Conservation (phyloP, 495 filamentous ascomycete genomes). For the Xylaria sp. region DNA sequence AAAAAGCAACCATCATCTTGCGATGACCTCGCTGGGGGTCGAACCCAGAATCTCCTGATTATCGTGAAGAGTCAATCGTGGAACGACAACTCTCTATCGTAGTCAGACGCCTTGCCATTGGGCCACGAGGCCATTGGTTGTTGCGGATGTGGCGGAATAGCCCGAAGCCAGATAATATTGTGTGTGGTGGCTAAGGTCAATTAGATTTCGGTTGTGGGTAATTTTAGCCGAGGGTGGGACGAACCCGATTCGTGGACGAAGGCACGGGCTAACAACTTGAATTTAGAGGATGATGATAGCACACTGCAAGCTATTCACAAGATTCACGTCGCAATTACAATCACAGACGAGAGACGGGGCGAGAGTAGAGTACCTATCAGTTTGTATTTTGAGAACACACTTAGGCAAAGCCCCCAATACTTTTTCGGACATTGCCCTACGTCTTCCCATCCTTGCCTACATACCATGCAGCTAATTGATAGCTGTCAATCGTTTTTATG, state of each 20-base stretch:
- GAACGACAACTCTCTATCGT: not conserved
- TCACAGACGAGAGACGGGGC: not conserved
- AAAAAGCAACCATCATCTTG: not conserved
- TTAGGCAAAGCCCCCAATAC: not conserved
- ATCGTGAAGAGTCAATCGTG: not conserved
- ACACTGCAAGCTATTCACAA: not conserved
- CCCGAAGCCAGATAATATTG: not conserved
- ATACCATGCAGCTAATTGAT: constrained; percentile 4
- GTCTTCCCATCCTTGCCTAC: not conserved
- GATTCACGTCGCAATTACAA: not conserved
- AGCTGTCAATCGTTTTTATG: not conserved
- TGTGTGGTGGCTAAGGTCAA: no score
- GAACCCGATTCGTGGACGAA: not conserved
- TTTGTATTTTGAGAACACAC: constrained; percentile 1
- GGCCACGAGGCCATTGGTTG: constrained; percentile 11
- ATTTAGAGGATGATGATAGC: not conserved
- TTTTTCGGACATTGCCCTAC: not conserved
- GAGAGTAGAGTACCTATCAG: not conserved
- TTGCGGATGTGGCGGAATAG: not conserved
- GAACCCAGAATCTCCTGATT: constrained; percentile 24
- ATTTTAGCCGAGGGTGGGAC: not conserved
- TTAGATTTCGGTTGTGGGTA: not conserved
- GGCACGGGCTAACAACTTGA: not conserved
- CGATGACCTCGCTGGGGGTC: constrained; percentile 20
- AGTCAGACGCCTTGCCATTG: constrained; percentile 25